Evolutionary conservation across 306 rosid species (phyloP).

Genomic region (Prunus padus): DNA sequence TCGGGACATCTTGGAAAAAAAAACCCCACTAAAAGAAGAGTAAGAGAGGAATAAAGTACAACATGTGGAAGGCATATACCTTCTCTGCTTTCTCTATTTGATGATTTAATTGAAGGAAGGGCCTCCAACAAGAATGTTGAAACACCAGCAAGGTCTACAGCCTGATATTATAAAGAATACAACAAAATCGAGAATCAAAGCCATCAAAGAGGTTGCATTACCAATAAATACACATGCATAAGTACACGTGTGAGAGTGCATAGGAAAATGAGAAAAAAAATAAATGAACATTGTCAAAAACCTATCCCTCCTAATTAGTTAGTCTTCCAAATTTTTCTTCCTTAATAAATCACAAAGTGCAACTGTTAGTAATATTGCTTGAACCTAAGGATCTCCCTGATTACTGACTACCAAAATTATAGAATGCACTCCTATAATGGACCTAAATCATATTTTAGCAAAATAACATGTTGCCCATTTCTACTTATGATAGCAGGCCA

Average conservation of each 20-base stretch:
- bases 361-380: background rate
- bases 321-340: background rate
- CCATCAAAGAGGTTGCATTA: constrained; percentile 1
- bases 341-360: background rate
- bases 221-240: background rate
- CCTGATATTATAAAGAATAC: constrained; percentile 47
- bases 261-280: background rate
- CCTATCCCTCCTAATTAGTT: background rate
- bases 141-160: constrained; percentile 79
- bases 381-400: background rate
- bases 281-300: background rate
- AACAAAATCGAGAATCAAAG: background rate
- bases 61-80: constrained; percentile 47
- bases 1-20: background rate
- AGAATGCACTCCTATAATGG: background rate
- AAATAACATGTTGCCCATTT: background rate
- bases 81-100: constrained; percentile 42
- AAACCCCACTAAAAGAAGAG: background rate
- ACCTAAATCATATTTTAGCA: background rate
- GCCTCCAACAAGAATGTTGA: constrained; percentile 73
- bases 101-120: constrained; percentile 66
- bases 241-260: background rate
- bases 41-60: background rate
- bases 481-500: background rate
- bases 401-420: background rate